Base-by-base conservation (phyloP, 768 basidiomycete species). In the Pleurotus sapidus region DNA sequence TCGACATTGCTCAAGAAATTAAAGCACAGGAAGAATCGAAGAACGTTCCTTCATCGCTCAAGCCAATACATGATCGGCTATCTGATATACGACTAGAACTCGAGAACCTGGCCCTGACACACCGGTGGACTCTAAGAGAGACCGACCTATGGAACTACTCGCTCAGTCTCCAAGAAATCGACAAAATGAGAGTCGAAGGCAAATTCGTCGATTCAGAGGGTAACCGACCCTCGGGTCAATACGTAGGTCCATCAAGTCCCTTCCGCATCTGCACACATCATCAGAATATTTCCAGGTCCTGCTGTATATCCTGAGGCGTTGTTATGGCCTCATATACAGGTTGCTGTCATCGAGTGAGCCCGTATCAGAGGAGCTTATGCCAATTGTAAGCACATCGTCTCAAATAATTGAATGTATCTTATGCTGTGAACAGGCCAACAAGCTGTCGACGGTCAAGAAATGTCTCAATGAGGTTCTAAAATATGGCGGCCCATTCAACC, bases 291-390 rank as follows among this genome's bases (percentile, higher is more conserved):
- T 4, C 11, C 5, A 98, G 95, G 94, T 95, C 20, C 75, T 98
- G 46, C 79, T 99, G 20, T 99, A 97, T 70, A 82, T 98, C 38
- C 78, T 99, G 54, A 78, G 96, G 64, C 84, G 96, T 68, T 99
- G 97, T 76, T 95, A 98, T 70, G 96, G 96, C 60, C 81, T 98
- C 51, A 95, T 97, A 63, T 98, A 98, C 71, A 83, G 89, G 25
- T 72, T 99, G 49, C 82, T 99, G 60, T 95, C 94, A 23, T 94
- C 94, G 17, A 93, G 91, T 60, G 96, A 98, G 73, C 97, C 97
- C 0, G 95, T 99, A 2, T 96, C 94, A 0, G 97, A 99, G 71
- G 97, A 98, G 70, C 76, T 99, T 14, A 98, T 98, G 91, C 95
- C 95, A 4, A 83, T 97, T 39, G 95, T 95, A 70, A 40, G 67